Percentiles rank a stretch among this genome's conserved stretches.
Conservation (phyloP, 257 asterid genomes). For the Solanum rostratum region DNA sequence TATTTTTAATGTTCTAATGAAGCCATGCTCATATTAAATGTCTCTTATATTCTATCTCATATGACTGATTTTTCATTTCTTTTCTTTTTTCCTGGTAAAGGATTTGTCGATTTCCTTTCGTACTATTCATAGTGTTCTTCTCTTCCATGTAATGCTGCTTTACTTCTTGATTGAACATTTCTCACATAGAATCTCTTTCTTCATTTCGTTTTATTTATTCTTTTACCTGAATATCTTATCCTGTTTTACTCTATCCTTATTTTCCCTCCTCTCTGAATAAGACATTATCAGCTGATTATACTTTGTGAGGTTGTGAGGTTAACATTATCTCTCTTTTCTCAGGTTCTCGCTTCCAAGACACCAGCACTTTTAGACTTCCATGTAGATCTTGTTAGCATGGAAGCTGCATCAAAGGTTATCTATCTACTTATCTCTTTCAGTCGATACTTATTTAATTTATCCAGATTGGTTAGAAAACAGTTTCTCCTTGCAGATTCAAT, state of each 20-base stretch:
- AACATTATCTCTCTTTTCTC: slow-evolving; percentile 11
- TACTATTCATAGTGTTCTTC: neutral
- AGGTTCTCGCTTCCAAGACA: slow-evolving; percentile 77
- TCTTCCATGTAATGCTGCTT: neutral
- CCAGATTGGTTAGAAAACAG: neutral
- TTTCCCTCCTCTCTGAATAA: neutral
- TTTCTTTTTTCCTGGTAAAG: neutral
- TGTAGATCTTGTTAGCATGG: slow-evolving; percentile 70
- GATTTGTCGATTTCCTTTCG: neutral
- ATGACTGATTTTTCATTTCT: neutral
- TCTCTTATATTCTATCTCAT: neutral
- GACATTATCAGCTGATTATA: neutral
- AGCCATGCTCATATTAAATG: neutral
- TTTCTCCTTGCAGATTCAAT: slow-evolving; percentile 57
- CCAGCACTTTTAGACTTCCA: slow-evolving; percentile 73
- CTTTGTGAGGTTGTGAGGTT: neutral
- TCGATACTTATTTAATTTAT: neutral
- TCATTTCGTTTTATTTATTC: neutral
- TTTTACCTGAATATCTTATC: neutral
- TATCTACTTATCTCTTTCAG: neutral
- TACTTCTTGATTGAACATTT: neutral
- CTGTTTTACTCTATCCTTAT: neutral
- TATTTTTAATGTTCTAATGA: neutral
- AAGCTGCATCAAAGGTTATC: slow-evolving; percentile 78
- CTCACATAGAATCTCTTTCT: neutral